A percentile compares a stretch with the other conserved stretches of the same genome.
Conservation (phyloP, 169 alveolate genomes). For the Ichthyophthirius multifiliis region DNA sequence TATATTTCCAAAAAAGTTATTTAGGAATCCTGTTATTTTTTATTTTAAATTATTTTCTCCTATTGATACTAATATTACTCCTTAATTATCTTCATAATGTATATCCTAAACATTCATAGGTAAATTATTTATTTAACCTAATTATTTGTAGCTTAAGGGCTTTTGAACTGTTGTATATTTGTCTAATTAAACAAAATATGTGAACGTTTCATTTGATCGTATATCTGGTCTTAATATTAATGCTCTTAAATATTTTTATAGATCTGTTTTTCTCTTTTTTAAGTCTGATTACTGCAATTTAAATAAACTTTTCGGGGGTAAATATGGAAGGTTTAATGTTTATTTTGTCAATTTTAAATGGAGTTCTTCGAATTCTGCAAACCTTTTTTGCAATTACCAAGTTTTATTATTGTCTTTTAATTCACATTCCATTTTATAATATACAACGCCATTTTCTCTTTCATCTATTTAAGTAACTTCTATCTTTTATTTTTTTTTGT, state of each 20-base stretch:
- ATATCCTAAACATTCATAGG: not conserved
- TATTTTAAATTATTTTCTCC: not conserved
- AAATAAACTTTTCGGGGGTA: not conserved
- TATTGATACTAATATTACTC: not conserved
- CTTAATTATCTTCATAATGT: conserved; percentile 3
- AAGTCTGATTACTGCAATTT: not conserved
- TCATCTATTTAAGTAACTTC: no score
- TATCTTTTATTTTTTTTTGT: no score
- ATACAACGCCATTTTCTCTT: not conserved
- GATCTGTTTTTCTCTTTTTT: not conserved
- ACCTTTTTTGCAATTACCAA: not conserved
- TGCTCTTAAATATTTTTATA: not conserved
- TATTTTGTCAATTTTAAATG: not conserved
- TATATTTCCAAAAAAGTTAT: not conserved
- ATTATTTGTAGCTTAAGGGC: not conserved
- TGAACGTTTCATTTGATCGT: not conserved
- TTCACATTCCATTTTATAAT: not conserved
- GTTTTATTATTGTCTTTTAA: not conserved
- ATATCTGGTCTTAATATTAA: conserved; percentile 3
- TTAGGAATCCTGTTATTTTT: not conserved
- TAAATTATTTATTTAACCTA: not conserved
- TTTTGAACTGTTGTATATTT: not conserved
- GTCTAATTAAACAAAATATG: not conserved
- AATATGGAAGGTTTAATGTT: not conserved
- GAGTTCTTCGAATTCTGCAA: not conserved